A percentile compares a stretch with the other conserved stretches of the same genome.
These are phyloP conservation scores for Wickerhamomyces chambardii DNA, from an alignment of 805 yeast genomes.

Conservation along the genomic window DNA sequence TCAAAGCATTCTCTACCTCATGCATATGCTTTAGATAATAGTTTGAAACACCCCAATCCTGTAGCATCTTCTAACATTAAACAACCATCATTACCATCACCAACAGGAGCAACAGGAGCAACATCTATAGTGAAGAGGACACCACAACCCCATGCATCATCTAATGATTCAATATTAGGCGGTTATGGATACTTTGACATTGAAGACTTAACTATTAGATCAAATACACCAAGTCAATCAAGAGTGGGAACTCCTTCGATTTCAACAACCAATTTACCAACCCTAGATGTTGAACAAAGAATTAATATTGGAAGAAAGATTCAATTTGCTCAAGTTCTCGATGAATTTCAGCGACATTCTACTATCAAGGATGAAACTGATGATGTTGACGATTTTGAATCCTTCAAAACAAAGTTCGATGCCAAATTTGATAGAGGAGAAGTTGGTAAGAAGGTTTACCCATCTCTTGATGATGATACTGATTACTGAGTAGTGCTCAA, in stretches of 20 bases:
- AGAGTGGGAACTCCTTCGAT: constrained; percentile 9
- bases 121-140: too few relatives aligned
- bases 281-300: neutral
- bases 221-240: constrained; percentile 36
- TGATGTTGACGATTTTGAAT: constrained; percentile 1
- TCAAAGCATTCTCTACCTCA: constrained; percentile 14
- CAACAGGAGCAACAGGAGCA: constrained; percentile 8
- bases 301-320: neutral
- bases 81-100: too few relatives aligned
- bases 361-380: neutral
- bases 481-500: neutral
- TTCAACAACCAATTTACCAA: neutral
- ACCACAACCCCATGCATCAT: too few relatives aligned
- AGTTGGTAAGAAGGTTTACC: constrained; percentile 27
- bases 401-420: constrained; percentile 20
- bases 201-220: constrained; percentile 53
- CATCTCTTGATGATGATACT: neutral
- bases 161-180: constrained; percentile 36
- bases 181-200: constrained; percentile 77
- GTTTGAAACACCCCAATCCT: constrained; percentile 12
- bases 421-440: constrained; percentile 29
- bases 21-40: constrained; percentile 26
- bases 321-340: constrained; percentile 1
- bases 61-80: too few relatives aligned
- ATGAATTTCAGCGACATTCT: constrained; percentile 10